A percentile compares a stretch with the other conserved stretches of the same genome.
phyloP scores from a whole-genome alignment of 179 eudicot species.

The Silene coronaria region DNA sequence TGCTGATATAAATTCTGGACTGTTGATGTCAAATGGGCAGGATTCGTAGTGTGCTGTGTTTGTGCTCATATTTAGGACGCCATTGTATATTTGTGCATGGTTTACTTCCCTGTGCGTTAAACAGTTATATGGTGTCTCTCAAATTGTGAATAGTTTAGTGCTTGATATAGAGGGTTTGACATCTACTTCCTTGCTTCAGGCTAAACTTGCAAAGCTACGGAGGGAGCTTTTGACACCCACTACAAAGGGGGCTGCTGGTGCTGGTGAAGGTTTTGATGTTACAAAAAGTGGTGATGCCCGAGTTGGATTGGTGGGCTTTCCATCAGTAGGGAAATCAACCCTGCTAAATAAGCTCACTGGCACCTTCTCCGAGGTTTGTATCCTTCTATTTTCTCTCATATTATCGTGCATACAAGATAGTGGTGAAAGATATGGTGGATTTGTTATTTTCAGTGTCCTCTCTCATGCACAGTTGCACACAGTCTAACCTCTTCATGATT shows the following conservation, averaged over 20 bases:
- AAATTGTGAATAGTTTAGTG: background rate
- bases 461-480: background rate
- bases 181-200: conserved; percentile 35
- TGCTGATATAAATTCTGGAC: too few species aligned
- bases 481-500: background rate
- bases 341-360: conserved; percentile 87
- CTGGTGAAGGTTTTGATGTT: conserved; percentile 98
- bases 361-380: conserved; percentile 86
- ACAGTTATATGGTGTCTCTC: too few species aligned
- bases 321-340: conserved; percentile 97
- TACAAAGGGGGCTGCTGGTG: conserved; percentile 90
- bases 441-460: background rate
- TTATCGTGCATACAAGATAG: background rate
- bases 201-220: conserved; percentile 93
- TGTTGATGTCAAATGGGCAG: too few species aligned
- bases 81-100: too few species aligned
- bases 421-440: background rate
- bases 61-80: too few species aligned
- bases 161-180: background rate
- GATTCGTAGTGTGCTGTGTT: too few species aligned
- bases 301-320: conserved; percentile 97
- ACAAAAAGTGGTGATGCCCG: conserved; percentile 99
- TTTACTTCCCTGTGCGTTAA: background rate
- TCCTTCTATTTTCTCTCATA: conserved; percentile 12
- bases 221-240: conserved; percentile 87